Conservation (phyloP, 148 eudicot genomes). For the Rhododendron ovatum region DNA sequence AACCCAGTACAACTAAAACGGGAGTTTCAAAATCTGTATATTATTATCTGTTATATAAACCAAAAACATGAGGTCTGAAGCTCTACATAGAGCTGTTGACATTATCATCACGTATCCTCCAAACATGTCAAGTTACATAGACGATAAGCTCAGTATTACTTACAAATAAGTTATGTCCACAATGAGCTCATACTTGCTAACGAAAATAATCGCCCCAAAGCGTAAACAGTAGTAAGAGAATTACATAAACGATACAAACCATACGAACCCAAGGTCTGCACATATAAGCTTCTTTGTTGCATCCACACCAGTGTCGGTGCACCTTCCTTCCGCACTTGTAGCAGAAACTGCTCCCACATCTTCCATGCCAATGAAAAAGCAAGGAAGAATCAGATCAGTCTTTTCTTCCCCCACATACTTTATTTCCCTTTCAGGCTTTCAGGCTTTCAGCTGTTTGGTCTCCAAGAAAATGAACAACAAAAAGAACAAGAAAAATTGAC, state of each 20-base stretch:
- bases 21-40: not conserved
- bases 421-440: not conserved
- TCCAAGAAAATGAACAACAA: not conserved
- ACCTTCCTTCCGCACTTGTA: slow-evolving; percentile 42
- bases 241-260: not conserved
- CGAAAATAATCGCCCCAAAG: not conserved
- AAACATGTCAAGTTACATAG: not conserved
- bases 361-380: slow-evolving; percentile 2
- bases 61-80: not conserved
- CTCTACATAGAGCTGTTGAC: not conserved
- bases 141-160: not conserved
- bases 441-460: not conserved
- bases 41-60: not conserved
- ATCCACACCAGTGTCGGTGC: slow-evolving; percentile 27
- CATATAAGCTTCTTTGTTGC: slow-evolving; percentile 10
- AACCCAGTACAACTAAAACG: not conserved
- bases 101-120: not conserved
- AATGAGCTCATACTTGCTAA: not conserved
- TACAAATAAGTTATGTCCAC: not conserved
- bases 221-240: slow-evolving; percentile 1
- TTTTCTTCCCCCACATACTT: not conserved
- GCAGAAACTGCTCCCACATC: slow-evolving; percentile 42
- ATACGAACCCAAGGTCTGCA: slow-evolving; percentile 22
- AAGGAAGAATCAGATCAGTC: not conserved
- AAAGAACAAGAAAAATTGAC: not conserved